phyloP scores from a whole-genome alignment of 169 alveolate species.

The Plasmodium gallinaceum region DNA sequence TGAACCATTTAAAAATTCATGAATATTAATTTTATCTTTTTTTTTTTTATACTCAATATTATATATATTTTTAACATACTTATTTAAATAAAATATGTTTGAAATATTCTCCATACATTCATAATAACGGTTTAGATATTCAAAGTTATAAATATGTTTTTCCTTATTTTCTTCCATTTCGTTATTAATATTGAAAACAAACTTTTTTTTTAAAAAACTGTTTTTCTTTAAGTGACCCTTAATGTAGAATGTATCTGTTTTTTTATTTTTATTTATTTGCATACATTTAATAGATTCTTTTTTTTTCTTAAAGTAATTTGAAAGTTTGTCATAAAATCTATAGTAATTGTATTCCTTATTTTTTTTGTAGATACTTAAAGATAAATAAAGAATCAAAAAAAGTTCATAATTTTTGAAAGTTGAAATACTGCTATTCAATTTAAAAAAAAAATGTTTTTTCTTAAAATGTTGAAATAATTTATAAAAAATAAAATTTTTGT shows the following conservation, averaged over 20 bases:
- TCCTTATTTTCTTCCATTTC: not conserved
- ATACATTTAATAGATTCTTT: not conserved
- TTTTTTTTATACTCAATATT: conserved; percentile 3
- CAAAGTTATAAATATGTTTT: not conserved
- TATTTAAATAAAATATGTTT: not conserved
- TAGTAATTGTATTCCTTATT: not conserved
- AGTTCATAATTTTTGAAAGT: not conserved
- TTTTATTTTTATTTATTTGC: too few relatives aligned
- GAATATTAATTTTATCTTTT: conserved; percentile 15
- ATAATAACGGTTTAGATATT: too few relatives aligned
- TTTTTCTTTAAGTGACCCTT: too few relatives aligned
- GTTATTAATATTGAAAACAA: too few relatives aligned
- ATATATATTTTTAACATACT: conserved; percentile 6
- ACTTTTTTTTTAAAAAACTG: too few relatives aligned
- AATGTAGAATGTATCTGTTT: too few relatives aligned
- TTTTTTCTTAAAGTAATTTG: not conserved
- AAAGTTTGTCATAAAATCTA: not conserved
- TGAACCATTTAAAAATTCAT: conserved; percentile 29
- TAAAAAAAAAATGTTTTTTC: not conserved
- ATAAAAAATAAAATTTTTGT: not conserved
- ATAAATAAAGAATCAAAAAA: not conserved
- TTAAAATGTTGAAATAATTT: not conserved
- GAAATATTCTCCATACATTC: too few relatives aligned
- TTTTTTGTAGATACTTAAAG: not conserved
- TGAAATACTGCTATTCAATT: not conserved